Percentiles rank a stretch among this genome's conserved stretches.
These are phyloP conservation scores for Sarocladiaceae sp. DNA, from an alignment of 2,329 filamentous ascomycete species.

Conservation along the genomic window DNA sequence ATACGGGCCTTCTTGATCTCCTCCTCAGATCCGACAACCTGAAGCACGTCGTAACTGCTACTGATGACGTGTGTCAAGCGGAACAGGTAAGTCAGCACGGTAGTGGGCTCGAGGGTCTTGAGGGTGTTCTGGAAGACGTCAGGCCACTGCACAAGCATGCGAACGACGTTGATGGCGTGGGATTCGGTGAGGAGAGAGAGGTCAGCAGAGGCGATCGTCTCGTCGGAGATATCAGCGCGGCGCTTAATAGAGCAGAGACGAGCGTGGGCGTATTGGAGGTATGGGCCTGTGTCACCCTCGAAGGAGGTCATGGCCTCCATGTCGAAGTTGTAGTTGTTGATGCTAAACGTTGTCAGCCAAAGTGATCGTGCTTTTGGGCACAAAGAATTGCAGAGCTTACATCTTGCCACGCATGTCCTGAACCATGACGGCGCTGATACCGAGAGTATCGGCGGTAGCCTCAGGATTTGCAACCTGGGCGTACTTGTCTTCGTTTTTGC, in stretches of 20 bases:
- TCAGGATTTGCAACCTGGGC: constrained; percentile 80
- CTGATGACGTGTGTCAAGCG: constrained; percentile 81
- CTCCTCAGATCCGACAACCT: constrained; percentile 74
- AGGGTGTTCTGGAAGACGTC: constrained; percentile 81
- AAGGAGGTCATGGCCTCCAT: constrained; percentile 80
- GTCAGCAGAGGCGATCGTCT: constrained; percentile 60
- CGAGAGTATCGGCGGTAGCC: constrained; percentile 78
- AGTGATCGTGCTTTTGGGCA: neutral
- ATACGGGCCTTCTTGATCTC: constrained; percentile 64
- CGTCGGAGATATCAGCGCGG: constrained; percentile 46
- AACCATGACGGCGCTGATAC: constrained; percentile 94
- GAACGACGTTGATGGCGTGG: constrained; percentile 69
- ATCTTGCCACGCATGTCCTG: constrained; percentile 97
- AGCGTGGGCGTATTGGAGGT: constrained; percentile 79
- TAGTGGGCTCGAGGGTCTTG: constrained; percentile 73
- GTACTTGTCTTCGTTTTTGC: constrained; percentile 86
- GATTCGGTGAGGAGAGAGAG: constrained; percentile 64
- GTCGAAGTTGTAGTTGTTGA: constrained; percentile 69
- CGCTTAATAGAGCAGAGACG: constrained; percentile 63
- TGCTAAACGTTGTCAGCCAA: constrained; percentile 29
- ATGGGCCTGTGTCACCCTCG: constrained; percentile 80
- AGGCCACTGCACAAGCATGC: constrained; percentile 78
- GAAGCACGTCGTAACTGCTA: constrained; percentile 76
- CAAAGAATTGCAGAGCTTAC: constrained; percentile 40
- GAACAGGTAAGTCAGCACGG: constrained; percentile 61